Conservation (phyloP, 176 grass and related monocot species). For the Rhynchospora breviuscula region DNA sequence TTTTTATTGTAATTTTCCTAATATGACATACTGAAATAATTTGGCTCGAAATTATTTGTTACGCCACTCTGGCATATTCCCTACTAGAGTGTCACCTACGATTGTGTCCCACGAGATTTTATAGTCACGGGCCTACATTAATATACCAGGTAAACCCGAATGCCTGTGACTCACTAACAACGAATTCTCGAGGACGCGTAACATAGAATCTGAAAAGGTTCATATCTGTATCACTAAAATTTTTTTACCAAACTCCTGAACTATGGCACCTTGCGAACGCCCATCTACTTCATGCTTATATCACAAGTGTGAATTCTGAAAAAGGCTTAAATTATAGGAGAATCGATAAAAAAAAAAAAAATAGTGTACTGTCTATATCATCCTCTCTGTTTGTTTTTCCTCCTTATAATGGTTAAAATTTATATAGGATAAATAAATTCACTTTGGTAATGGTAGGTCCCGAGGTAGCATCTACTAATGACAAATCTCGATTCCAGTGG, state of each 20-base stretch:
- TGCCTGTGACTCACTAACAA: not conserved
- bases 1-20: not conserved
- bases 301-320: not conserved
- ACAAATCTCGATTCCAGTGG: not conserved
- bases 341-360: not conserved
- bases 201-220: not conserved
- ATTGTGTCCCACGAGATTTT: no score
- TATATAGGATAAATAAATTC: not conserved
- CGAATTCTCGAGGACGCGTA: not conserved
- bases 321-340: not conserved
- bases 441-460: not conserved
- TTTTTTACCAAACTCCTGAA: not conserved
- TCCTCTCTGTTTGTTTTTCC: not conserved
- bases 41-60: not conserved
- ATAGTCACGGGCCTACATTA: not conserved
- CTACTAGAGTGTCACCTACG: no score
- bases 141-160: not conserved
- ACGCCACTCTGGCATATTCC: not conserved
- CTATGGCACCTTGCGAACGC: not conserved
- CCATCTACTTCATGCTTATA: not conserved
- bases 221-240: not conserved
- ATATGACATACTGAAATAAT: not conserved
- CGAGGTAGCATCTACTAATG: not conserved
- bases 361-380: not conserved
- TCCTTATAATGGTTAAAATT: not conserved